Evolutionary conservation across 495 filamentous ascomycete species (phyloP).

Genomic region (Cladorrhinum samala): DNA sequence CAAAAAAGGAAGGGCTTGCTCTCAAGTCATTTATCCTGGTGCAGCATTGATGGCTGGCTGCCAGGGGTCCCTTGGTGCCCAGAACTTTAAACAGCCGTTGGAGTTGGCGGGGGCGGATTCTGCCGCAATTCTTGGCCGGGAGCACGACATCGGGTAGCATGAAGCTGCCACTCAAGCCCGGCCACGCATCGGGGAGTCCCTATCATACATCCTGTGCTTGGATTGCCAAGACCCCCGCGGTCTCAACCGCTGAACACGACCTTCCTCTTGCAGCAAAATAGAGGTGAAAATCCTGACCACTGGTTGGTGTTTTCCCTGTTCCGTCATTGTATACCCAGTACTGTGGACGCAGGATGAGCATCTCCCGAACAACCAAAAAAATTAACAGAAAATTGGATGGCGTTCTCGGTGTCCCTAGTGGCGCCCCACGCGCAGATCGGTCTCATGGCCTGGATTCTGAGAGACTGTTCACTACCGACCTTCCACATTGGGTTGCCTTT

Average conservation of each 20-base stretch:
- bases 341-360: no score
- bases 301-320: slow-evolving; percentile 6
- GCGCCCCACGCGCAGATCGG: background rate
- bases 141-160: slow-evolving; percentile 30
- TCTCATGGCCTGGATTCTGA: no score
- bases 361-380: no score
- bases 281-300: background rate
- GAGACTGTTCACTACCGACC: no score
- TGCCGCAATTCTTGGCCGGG: slow-evolving; percentile 27
- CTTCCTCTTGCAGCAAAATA: slow-evolving; percentile 10
- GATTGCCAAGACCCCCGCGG: no score
- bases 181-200: slow-evolving; percentile 5
- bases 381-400: no score
- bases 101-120: slow-evolving; percentile 5
- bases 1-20: no score
- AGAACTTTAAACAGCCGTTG: background rate
- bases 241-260: slow-evolving; percentile 5
- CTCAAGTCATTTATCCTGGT: no score
- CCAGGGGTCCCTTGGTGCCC: background rate
- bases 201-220: slow-evolving; percentile 1
- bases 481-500: no score
- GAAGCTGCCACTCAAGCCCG: no score
- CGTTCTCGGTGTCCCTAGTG: background rate
- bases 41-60: no score
- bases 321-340: no score